Base-by-base conservation (phyloP, 257 asterid species). In the Nicotiana benthamiana region DNA sequence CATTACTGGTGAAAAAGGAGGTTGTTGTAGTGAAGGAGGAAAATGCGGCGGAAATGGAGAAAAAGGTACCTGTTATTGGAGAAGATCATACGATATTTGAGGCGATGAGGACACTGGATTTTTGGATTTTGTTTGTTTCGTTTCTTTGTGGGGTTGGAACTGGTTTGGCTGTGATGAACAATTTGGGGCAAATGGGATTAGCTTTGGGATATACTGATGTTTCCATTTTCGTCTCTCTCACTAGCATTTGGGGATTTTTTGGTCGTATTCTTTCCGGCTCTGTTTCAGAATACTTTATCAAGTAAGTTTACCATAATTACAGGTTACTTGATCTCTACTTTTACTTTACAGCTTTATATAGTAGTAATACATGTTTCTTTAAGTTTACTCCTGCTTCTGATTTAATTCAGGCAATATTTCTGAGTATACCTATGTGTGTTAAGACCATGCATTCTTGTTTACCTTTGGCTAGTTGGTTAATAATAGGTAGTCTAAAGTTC, bases 61-160 rank as follows among this genome's bases (percentile, higher is more conserved):
- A 74, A 80, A 60, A 43, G 66, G 22, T 57, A 87, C 96, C 93
- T 11, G 86, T 87, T 20, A 76, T 95, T 40, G 99, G 98, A 18
- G 98, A 93, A 80, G 98, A 95, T 81, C 99, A 95, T 80, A 93
- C 96, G 16, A 85, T 93, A 48, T 0, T 84, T 0, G 96, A 95
- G 88, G 97, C 94, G 17, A 13, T 93, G 70, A 86, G 32, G 27
- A 88, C 89, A 22, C 43, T 91, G 2, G 98, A 95, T 32, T 95
- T 95, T 57, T 93, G 99, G 98, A 90, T 95, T 59, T 67, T 96
- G 84, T 96, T 96, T 82, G 81, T 67, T 17, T 92, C 98, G 57
- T 95, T 95, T 83, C 77, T 95, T 12, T 93, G 99, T 60, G 99
- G 99, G 52, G 98, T 95, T 2, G 99, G 99, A 74, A 96, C 99